Evolutionary conservation across 2,329 filamentous ascomycete genomes (phyloP).

Genomic region (Penicillium sp.): DNA sequence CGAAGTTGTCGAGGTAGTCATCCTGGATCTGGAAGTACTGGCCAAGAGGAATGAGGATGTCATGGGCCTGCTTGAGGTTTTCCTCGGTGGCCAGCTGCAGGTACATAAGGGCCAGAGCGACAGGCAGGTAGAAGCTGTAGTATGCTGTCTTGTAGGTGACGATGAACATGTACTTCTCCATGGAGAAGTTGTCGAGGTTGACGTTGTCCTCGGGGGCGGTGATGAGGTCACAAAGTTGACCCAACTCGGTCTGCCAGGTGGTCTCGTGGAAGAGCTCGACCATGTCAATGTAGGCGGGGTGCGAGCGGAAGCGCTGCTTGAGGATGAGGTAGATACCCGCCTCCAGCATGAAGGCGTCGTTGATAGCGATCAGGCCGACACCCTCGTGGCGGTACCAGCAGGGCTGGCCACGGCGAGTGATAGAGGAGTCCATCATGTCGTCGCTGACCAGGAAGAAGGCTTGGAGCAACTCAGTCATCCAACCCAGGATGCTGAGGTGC

Average conservation of each 20-base stretch:
- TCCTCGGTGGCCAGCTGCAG: slow-evolving; percentile 73
- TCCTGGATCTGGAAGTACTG: slow-evolving; percentile 99
- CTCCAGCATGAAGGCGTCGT: slow-evolving; percentile 96
- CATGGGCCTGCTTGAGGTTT: slow-evolving; percentile 80
- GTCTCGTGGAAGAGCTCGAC: slow-evolving; percentile 94
- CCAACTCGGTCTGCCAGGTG: slow-evolving; percentile 87
- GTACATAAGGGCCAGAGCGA: slow-evolving; percentile 80
- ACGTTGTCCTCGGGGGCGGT: slow-evolving; percentile 91
- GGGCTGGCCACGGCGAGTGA: slow-evolving; percentile 84
- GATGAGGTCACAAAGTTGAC: slow-evolving; percentile 86
- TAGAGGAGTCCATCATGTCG: slow-evolving; percentile 95
- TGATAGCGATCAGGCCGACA: slow-evolving; percentile 94
- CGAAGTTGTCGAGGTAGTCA: slow-evolving; percentile 97
- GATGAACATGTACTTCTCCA: slow-evolving; percentile 90
- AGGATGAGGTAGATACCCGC: slow-evolving; percentile 79
- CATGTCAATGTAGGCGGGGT: slow-evolving; percentile 81
- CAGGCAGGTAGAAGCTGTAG: slow-evolving; percentile 97
- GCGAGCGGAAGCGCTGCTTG: slow-evolving; percentile 83
- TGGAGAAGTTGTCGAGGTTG: slow-evolving; percentile 86
- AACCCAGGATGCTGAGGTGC: slow-evolving; percentile 76
- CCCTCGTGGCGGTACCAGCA: slow-evolving; percentile 91
- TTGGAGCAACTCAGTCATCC: slow-evolving; percentile 96
- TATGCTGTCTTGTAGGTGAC: slow-evolving; percentile 99
- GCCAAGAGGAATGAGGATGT: slow-evolving; percentile 91
- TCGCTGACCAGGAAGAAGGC: slow-evolving; percentile 98